Percentiles rank a stretch among this genome's conserved stretches.
Conservation (phyloP, 2,329 filamentous ascomycete species). For the Byssothecium circinans region DNA sequence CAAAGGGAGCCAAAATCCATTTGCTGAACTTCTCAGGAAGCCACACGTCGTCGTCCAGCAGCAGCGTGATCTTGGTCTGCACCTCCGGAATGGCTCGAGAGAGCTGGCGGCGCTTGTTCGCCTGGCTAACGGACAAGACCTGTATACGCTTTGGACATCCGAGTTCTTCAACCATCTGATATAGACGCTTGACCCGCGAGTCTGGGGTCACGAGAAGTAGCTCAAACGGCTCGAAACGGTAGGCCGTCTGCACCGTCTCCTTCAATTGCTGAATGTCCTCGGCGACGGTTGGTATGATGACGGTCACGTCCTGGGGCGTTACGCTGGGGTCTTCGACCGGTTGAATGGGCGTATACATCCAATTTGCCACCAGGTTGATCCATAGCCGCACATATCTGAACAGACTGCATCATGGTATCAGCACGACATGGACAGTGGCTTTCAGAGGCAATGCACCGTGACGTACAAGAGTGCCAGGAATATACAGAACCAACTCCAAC, state of each 20-base stretch:
- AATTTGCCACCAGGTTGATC: slow-evolving; percentile 76
- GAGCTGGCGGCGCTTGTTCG: slow-evolving; percentile 94
- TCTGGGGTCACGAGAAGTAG: slow-evolving; percentile 86
- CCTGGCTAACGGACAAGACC: slow-evolving; percentile 76
- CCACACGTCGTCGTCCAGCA: slow-evolving; percentile 94
- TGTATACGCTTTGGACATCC: slow-evolving; percentile 62
- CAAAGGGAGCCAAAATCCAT: slow-evolving; percentile 92
- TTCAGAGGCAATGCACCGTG: too few relatives aligned
- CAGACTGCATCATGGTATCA: slow-evolving; percentile 57
- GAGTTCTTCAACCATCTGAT: slow-evolving; percentile 57
- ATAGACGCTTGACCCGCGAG: slow-evolving; percentile 70
- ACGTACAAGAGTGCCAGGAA: slow-evolving; percentile 43
- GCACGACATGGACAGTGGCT: not conserved
- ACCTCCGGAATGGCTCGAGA: slow-evolving; percentile 88
- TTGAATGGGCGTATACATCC: slow-evolving; percentile 81
- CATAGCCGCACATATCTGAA: slow-evolving; percentile 86
- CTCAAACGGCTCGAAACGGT: slow-evolving; percentile 69
- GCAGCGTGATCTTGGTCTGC: slow-evolving; percentile 79
- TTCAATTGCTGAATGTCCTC: slow-evolving; percentile 81
- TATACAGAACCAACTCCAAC: slow-evolving; percentile 45
- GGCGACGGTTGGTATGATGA: slow-evolving; percentile 91
- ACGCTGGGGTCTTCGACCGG: slow-evolving; percentile 80
- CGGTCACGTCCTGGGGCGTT: slow-evolving; percentile 82
- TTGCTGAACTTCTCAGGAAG: slow-evolving; percentile 84
- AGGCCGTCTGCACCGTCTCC: slow-evolving; percentile 76